Evolutionary conservation across 805 yeast genomes (phyloP).

Genomic region (Sugiyamaella smithiae): DNA sequence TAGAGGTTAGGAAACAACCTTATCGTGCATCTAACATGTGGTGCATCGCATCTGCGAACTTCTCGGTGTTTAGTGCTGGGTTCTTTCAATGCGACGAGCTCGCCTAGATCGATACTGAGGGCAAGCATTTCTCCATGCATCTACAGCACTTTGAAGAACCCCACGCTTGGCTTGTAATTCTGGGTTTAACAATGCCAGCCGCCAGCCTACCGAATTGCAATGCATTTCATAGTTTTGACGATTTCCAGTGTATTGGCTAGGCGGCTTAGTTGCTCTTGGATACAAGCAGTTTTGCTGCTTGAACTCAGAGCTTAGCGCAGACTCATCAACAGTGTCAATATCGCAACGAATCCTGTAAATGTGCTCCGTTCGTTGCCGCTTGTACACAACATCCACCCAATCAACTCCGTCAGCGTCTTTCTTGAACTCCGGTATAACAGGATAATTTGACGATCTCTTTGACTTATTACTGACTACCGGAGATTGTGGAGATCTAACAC

Average conservation of each 20-base stretch:
- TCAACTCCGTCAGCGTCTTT: conserved; percentile 29
- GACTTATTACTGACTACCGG: neutral
- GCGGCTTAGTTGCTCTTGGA: conserved; percentile 46
- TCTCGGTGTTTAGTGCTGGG: neutral
- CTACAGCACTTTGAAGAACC: conserved; percentile 51
- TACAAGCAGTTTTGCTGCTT: conserved; percentile 44
- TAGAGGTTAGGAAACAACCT: conserved; percentile 3
- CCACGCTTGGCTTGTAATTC: conserved; percentile 45
- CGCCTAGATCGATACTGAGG: conserved; percentile 43
- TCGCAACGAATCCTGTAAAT: conserved; percentile 36
- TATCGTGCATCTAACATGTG: conserved; percentile 4
- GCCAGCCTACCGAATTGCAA: conserved; percentile 51
- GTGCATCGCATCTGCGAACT: neutral
- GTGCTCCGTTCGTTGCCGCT: conserved; percentile 31
- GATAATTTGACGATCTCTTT: neutral
- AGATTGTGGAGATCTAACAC: neutral
- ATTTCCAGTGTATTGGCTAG: conserved; percentile 44
- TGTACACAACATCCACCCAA: conserved; percentile 36
- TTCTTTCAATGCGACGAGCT: conserved; percentile 29
- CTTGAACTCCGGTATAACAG: conserved; percentile 14
- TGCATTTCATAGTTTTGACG: conserved; percentile 46
- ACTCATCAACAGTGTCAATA: conserved; percentile 29
- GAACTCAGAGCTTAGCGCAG: conserved; percentile 34
- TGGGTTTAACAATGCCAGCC: conserved; percentile 43
- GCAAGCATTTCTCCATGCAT: conserved; percentile 50